A percentile compares a stretch with the other conserved stretches of the same genome.
phyloP scores from a whole-genome alignment of 2,329 filamentous ascomycete species.

The Thielaviopsis cerberus region DNA sequence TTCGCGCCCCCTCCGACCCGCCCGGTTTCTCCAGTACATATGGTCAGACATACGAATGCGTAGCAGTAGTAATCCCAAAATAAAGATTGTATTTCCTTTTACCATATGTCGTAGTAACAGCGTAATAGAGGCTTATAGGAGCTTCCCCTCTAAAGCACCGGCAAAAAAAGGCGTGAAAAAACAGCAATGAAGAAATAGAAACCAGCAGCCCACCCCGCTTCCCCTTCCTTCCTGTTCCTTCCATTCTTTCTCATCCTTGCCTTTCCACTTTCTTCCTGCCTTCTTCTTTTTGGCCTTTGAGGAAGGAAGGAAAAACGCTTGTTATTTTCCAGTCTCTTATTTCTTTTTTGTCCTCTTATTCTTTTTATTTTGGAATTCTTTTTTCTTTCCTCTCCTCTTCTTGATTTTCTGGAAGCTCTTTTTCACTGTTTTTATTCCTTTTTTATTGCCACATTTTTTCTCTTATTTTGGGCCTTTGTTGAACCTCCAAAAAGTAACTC shows the following conservation, averaged over 20 bases:
- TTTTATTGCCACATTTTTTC: not conserved
- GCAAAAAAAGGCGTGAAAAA: not conserved
- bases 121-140: too few species aligned
- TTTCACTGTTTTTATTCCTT: not conserved
- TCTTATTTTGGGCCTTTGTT: not conserved
- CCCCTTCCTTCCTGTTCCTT: constrained; percentile 13
- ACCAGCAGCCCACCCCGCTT: constrained; percentile 5
- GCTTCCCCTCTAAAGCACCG: too few species aligned
- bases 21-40: too few species aligned
- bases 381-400: constrained; percentile 8
- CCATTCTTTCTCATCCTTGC: not conserved
- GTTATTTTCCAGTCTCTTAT: constrained; percentile 13
- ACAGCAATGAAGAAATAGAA: not conserved
- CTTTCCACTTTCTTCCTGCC: constrained; percentile 10
- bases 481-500: not conserved
- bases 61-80: too few species aligned
- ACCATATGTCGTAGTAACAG: too few species aligned
- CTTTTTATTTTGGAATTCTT: not conserved
- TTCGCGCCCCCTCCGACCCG: too few species aligned
- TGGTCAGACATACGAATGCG: too few species aligned
- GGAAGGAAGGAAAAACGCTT: too few species aligned
- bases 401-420: not conserved
- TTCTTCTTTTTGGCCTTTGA: constrained; percentile 14
- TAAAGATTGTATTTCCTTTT: too few species aligned
- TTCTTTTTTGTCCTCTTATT: constrained; percentile 8